A percentile compares a stretch with the other conserved stretches of the same genome.
phyloP scores from a whole-genome alignment of 257 asterid genomes.

The Solanum bulbocastanum region DNA sequence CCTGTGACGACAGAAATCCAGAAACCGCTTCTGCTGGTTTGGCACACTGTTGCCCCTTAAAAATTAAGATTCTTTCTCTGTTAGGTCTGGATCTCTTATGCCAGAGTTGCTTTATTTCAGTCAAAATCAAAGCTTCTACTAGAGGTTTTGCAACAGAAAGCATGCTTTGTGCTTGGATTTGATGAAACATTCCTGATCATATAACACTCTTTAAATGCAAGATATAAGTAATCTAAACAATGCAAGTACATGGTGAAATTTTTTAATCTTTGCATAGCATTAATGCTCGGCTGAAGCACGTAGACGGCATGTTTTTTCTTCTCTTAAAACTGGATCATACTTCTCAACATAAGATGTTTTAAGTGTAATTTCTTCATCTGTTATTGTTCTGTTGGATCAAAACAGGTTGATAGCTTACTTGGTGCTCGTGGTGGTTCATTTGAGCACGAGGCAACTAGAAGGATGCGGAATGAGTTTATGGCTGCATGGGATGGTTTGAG shows the following conservation, averaged over 20 bases:
- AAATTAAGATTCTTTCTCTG: neutral
- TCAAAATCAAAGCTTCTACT: neutral
- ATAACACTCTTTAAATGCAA: neutral
- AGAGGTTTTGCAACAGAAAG: neutral
- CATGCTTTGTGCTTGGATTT: neutral
- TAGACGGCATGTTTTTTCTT: neutral
- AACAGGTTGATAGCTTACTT: slow-evolving; percentile 94
- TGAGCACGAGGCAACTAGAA: slow-evolving; percentile 99
- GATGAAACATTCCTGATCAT: neutral
- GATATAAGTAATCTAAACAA: neutral
- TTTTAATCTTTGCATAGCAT: neutral
- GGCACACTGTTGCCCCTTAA: neutral
- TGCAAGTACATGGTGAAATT: neutral
- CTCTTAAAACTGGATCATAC: neutral
- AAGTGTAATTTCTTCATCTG: neutral
- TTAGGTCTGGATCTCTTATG: neutral
- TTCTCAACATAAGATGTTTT: neutral
- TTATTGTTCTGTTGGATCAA: slow-evolving; percentile 10
- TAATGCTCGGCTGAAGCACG: neutral
- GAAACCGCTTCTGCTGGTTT: neutral
- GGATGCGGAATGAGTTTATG: slow-evolving; percentile 98
- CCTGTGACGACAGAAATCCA: neutral
- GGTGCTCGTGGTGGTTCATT: slow-evolving; percentile 98
- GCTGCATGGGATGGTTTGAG: slow-evolving; percentile 99
- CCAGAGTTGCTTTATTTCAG: neutral